phyloP scores from a whole-genome alignment of 2,329 filamentous ascomycete species.

The Aspergillus bombycis region DNA sequence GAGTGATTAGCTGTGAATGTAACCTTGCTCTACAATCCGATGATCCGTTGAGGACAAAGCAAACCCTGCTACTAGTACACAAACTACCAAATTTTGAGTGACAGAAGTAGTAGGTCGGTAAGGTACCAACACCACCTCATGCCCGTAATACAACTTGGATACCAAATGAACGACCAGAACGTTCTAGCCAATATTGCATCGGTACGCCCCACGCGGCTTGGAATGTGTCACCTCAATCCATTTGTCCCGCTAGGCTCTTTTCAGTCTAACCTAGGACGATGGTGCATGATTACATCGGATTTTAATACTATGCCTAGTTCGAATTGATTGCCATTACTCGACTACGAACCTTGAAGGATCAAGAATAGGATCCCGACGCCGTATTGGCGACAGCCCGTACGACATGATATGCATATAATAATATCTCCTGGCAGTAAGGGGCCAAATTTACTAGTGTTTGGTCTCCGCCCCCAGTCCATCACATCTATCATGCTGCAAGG shows the following conservation, averaged over 20 bases:
- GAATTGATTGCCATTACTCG: not conserved
- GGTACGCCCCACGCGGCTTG: not conserved
- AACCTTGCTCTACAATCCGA: not conserved
- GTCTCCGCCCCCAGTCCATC: not conserved
- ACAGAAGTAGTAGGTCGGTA: not conserved
- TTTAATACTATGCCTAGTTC: not conserved
- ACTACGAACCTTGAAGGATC: not conserved
- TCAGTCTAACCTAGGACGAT: not conserved
- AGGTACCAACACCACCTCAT: not conserved
- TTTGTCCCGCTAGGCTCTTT: not conserved
- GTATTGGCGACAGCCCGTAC: not conserved
- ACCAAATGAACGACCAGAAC: conserved; percentile 2
- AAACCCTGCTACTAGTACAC: not conserved
- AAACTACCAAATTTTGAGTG: not conserved
- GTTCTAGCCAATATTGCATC: conserved; percentile 3
- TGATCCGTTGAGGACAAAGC: not conserved
- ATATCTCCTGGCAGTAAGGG: not conserved
- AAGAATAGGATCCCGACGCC: not conserved
- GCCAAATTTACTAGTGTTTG: not conserved
- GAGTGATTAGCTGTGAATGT: not conserved
- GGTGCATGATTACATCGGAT: not conserved
- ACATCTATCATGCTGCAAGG: conserved; percentile 3
- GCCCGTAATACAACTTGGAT: not conserved
- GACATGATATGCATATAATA: not conserved
- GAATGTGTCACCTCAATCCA: conserved; percentile 1